phyloP scores from a whole-genome alignment of 768 basidiomycete genomes.

The Dendrothele bispora region DNA sequence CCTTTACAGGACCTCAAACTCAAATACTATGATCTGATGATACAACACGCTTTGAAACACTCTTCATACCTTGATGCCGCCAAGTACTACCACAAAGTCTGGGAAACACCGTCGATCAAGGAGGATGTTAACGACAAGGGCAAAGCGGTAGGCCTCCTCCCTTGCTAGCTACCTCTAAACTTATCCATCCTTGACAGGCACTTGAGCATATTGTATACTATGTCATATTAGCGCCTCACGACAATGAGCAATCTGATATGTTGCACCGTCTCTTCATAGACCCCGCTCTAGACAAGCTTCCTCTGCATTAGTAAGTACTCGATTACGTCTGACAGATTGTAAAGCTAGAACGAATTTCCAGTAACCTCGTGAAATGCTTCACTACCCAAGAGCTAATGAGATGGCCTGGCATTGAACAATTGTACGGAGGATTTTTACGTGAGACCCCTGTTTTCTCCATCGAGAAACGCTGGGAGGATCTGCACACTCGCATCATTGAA shows the following conservation, averaged over 20 bases:
- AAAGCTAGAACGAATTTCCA: conserved; percentile 31
- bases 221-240: conserved; percentile 88
- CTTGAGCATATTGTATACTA: conserved; percentile 95
- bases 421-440: conserved; percentile 84
- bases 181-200: conserved; percentile 58
- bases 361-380: conserved; percentile 93
- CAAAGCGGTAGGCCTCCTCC: conserved; percentile 49
- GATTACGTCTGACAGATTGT: conserved; percentile 1
- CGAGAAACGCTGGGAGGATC: conserved; percentile 88
- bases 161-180: background rate
- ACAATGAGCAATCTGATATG: conserved; percentile 98
- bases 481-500: conserved; percentile 94
- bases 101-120: conserved; percentile 95
- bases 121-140: conserved; percentile 73
- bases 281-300: conserved; percentile 76
- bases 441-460: conserved; percentile 79
- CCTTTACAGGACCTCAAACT: conserved; percentile 83
- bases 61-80: conserved; percentile 89
- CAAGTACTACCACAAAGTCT: conserved; percentile 94
- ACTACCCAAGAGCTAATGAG: conserved; percentile 91
- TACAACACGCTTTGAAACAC: conserved; percentile 86
- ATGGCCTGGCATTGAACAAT: conserved; percentile 89
- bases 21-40: conserved; percentile 95
- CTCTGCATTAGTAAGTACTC: conserved; percentile 74
- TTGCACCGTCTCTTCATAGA: conserved; percentile 83